Conservation (phyloP, 1,284 basidiomycete genomes). For the Boletellus deceptivus region DNA sequence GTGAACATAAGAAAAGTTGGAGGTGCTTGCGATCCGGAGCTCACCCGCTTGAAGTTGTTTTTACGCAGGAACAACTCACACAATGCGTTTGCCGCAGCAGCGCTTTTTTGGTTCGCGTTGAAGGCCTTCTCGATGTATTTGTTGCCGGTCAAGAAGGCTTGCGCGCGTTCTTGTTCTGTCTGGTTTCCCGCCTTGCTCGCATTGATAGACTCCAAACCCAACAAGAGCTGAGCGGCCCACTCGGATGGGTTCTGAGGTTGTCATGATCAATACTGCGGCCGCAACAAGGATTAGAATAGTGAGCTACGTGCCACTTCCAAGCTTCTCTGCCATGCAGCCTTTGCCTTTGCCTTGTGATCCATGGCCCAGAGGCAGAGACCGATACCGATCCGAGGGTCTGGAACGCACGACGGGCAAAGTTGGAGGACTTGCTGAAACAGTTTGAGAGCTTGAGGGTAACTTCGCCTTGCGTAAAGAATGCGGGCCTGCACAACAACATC, state of each 20-base stretch:
- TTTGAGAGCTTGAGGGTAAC: conserved; percentile 76
- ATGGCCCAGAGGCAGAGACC: conserved; percentile 89
- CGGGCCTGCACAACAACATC: conserved; percentile 54
- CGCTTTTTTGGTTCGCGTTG: conserved; percentile 72
- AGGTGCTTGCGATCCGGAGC: neutral
- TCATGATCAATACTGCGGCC: neutral
- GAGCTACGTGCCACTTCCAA: conserved; percentile 68
- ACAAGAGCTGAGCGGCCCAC: conserved; percentile 73
- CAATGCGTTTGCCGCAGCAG: conserved; percentile 74
- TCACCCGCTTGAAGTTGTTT: conserved; percentile 53
- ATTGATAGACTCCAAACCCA: conserved; percentile 85
- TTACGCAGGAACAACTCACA: conserved; percentile 74
- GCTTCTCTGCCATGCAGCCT: conserved; percentile 84
- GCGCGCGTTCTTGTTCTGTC: conserved; percentile 58
- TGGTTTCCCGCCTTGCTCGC: conserved; percentile 65
- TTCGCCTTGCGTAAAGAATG: conserved; percentile 76
- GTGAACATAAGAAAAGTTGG: conserved; percentile 1
- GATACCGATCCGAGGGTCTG: conserved; percentile 91
- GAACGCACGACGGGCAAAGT: conserved; percentile 73
- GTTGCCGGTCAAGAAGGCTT: conserved; percentile 59
- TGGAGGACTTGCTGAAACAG: conserved; percentile 82
- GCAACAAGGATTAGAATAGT: neutral
- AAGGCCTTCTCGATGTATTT: conserved; percentile 71
- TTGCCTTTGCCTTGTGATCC: conserved; percentile 76
- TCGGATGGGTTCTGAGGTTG: conserved; percentile 68